Conservation (phyloP, 306 rosid genomes). For the Dryas alaskensis region DNA sequence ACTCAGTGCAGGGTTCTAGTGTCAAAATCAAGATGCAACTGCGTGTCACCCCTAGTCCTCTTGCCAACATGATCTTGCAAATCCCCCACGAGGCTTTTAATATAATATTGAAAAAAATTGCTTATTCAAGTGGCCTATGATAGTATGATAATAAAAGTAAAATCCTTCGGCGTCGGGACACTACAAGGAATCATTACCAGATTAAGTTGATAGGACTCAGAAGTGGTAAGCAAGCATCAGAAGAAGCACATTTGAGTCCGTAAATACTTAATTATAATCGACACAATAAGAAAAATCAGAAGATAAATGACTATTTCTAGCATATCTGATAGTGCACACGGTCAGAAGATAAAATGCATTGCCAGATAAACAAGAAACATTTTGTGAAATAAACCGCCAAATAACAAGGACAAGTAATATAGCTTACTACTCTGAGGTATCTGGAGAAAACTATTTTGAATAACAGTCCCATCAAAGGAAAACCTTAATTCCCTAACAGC, state of each 20-base stretch:
- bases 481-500: conserved; percentile 64
- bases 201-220: not conserved
- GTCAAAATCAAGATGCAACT: no score
- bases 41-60: no score
- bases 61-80: no score
- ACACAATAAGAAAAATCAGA: conserved; percentile 4
- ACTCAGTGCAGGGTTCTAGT: no score
- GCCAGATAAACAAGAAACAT: conserved; percentile 9
- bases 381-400: conserved; percentile 11
- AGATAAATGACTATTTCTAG: not conserved
- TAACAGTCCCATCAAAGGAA: conserved; percentile 69
- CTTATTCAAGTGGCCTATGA: not conserved
- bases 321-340: not conserved
- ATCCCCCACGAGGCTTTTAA: no score
- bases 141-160: not conserved
- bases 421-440: conserved; percentile 46
- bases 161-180: not conserved
- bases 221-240: not conserved
- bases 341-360: not conserved
- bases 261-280: conserved; percentile 1
- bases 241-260: not conserved
- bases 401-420: conserved; percentile 7
- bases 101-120: not conserved
- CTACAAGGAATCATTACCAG: not conserved
- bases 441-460: conserved; percentile 36